Base-by-base conservation (phyloP, 2,329 filamentous ascomycete species). In the Monosporascus cannonballus region DNA sequence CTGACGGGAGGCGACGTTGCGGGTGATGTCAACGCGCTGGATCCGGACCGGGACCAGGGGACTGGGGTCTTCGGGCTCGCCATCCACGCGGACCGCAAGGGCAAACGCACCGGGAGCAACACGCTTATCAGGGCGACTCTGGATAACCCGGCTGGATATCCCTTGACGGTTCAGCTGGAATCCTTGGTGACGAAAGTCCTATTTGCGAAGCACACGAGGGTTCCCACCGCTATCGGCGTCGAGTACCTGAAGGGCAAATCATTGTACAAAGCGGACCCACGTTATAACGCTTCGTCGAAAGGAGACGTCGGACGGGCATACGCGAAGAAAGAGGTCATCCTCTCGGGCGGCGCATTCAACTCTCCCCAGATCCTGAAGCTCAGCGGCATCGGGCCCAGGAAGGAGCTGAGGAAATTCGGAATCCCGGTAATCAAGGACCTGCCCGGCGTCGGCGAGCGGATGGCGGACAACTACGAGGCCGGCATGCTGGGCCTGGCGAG, bases 361-460 rank as follows among this genome's bases (percentile, higher is more conserved):
- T 73, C 73, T 3, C 78, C 78, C 0, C 75, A 79, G 54, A 69
- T 81, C 4, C 71, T 81, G 3, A 75, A 77, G 63, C 69, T 79
- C 0, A 77, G 74, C 47, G 78, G 78, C 8, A 68, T 81, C 25
- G 77, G 77, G 0, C 71, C 74, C 1, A 65, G 64, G 1, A 62
- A 65, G 0, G 71, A 75, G 20, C 68, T 82, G 2, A 49, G 69
- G 4, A 61, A 67, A n/a, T 69, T 75, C 49, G 62, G 71, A 17
- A 81, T 81, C 37, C 61, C 69, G 0, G 58, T 77, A 1, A 54
- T 81, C 2, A 68, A 69, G 4, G 70, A 77, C 41, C 69, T 76
- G 1, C 72, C 73, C 0, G 77, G 77, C 1, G 79, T 81, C 1
- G 79, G 78, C 5, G 68, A 78, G 57, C 75, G 76, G 51, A 67